These are phyloP conservation scores for Emydomyces testavorans DNA, from an alignment of 2,329 filamentous ascomycete species.

Conservation along the genomic window DNA sequence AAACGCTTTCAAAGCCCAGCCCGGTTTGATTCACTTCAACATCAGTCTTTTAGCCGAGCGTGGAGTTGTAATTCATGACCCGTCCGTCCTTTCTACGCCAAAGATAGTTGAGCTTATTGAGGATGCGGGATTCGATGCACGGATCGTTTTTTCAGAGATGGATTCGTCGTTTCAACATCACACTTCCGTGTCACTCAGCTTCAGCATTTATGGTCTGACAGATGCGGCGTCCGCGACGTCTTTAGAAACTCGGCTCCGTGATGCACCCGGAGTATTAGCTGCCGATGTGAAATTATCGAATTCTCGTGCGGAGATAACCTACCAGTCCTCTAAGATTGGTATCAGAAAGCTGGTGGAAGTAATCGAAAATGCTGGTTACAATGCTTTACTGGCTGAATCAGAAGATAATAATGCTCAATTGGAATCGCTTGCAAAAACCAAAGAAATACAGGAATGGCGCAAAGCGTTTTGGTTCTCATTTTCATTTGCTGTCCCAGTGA, in stretches of 20 bases:
- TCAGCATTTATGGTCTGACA: constrained; percentile 72
- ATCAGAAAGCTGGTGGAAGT: constrained; percentile 71
- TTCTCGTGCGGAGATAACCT: constrained; percentile 60
- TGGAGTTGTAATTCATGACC: constrained; percentile 76
- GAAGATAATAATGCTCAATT: constrained; percentile 96
- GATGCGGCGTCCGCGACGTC: constrained; percentile 60
- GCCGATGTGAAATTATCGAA: constrained; percentile 62
- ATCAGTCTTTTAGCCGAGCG: constrained; percentile 89
- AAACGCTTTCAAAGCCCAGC: constrained; percentile 61
- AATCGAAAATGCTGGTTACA: constrained; percentile 72
- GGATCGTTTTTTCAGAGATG: constrained; percentile 62
- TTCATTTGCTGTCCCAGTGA: constrained; percentile 77
- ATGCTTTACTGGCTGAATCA: constrained; percentile 77
- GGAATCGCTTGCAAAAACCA: constrained; percentile 89
- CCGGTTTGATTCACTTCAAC: constrained; percentile 78
- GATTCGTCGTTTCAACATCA: constrained; percentile 46
- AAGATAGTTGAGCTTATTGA: constrained; percentile 76
- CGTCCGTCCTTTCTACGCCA: constrained; percentile 55
- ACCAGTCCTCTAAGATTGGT: constrained; percentile 60
- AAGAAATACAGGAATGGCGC: constrained; percentile 89
- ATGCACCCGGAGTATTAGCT: constrained; percentile 60
- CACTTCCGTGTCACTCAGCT: constrained; percentile 53
- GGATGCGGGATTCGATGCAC: constrained; percentile 78
- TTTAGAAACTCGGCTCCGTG: constrained; percentile 56
- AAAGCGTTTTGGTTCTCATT: constrained; percentile 66